phyloP scores from a whole-genome alignment of 352 stramenopile species.

The Phytophthora crassamura region DNA sequence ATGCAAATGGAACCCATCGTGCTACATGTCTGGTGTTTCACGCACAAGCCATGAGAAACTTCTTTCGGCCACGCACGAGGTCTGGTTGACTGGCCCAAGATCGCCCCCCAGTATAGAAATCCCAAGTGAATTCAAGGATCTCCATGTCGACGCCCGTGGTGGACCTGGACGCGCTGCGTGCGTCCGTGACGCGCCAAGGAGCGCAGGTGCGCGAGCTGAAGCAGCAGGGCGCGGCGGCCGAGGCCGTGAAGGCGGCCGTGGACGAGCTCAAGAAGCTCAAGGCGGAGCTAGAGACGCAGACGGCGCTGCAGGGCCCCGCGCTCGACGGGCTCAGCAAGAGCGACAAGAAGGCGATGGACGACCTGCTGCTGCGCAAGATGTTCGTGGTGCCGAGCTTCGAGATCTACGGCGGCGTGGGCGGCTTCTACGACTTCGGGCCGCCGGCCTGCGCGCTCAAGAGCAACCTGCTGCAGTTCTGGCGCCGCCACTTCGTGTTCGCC shows the following conservation, averaged over 20 bases:
- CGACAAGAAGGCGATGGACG: slow-evolving; percentile 95
- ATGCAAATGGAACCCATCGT: not conserved
- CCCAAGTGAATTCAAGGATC: slow-evolving; percentile 21
- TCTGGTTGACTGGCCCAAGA: slow-evolving; percentile 6
- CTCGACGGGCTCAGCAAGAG: slow-evolving; percentile 69
- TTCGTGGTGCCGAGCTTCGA: slow-evolving; percentile 99
- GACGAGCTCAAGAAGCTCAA: slow-evolving; percentile 95
- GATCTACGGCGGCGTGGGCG: slow-evolving; percentile 98
- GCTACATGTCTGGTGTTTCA: slow-evolving; percentile 6
- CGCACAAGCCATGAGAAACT: slow-evolving; percentile 14
- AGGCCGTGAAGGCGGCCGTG: slow-evolving; percentile 92
- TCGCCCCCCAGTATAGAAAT: slow-evolving; percentile 28
- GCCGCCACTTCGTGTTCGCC: slow-evolving; percentile 98
- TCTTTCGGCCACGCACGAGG: not conserved
- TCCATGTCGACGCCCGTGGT: slow-evolving; percentile 45
- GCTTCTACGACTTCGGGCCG: slow-evolving; percentile 99
- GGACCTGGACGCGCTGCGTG: slow-evolving; percentile 94
- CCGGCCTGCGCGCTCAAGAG: slow-evolving; percentile 96
- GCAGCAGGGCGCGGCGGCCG: slow-evolving; percentile 92
- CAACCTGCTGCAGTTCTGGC: slow-evolving; percentile 97
- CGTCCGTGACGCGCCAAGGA: slow-evolving; percentile 96
- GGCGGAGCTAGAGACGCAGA: slow-evolving; percentile 82
- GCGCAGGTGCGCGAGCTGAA: slow-evolving; percentile 96
- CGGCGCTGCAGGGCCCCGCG: slow-evolving; percentile 73
- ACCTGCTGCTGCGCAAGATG: slow-evolving; percentile 98